phyloP scores from a whole-genome alignment of 208 protist genomes.

The Herpetomonas tarakana region DNA sequence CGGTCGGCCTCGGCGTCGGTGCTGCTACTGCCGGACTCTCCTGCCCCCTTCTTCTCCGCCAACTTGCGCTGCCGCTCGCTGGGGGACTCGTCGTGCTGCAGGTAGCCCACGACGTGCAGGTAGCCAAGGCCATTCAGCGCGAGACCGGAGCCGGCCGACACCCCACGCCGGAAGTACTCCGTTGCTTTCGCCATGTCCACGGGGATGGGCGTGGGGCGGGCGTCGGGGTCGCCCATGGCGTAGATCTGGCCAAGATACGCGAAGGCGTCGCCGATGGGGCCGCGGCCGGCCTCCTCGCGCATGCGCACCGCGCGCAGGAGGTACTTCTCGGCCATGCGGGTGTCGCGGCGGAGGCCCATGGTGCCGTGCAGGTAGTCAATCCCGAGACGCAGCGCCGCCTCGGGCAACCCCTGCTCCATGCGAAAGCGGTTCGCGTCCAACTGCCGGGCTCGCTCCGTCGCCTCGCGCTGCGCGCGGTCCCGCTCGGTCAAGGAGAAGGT shows the following conservation, averaged over 20 bases:
- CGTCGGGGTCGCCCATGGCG: constrained; percentile 34
- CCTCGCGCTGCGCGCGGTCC: constrained; percentile 13
- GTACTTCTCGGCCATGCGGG: constrained; percentile 29
- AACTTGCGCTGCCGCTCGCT: constrained; percentile 6
- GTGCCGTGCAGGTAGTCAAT: constrained; percentile 55
- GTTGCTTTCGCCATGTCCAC: constrained; percentile 48
- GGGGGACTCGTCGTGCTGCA: constrained; percentile 25
- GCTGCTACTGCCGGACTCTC: not conserved
- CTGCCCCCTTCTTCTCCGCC: not conserved
- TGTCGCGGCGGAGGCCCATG: constrained; percentile 41
- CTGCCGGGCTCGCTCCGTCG: constrained; percentile 35
- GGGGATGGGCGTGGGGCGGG: constrained; percentile 24
- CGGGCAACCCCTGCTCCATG: constrained; percentile 19
- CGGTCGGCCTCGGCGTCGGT: not conserved
- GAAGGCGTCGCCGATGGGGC: constrained; percentile 40
- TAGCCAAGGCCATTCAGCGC: constrained; percentile 84
- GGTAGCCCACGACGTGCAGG: constrained; percentile 73
- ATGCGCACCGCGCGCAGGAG: constrained; percentile 37
- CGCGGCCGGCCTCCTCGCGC: constrained; percentile 34
- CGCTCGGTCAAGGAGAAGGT: not conserved
- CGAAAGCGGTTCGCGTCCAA: constrained; percentile 40
- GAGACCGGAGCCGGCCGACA: constrained; percentile 28
- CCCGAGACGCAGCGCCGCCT: constrained; percentile 53
- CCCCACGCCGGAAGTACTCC: constrained; percentile 63
- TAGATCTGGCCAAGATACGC: constrained; percentile 74